Conservation (phyloP, 305 asterid species). For the Galium porrigens region DNA sequence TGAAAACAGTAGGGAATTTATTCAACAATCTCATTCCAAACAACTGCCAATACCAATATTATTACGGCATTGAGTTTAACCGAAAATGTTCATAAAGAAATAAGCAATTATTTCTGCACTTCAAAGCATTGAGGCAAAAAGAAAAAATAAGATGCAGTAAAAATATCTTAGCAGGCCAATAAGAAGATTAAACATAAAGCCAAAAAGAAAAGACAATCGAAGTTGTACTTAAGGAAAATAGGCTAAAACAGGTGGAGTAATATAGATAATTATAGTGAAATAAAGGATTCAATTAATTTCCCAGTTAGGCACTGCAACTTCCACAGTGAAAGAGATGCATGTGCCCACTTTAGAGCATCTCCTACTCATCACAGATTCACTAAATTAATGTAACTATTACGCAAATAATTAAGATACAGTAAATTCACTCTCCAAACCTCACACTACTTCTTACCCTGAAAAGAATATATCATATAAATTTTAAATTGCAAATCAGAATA, state of each 20-base stretch:
- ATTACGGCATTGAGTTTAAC: not conserved
- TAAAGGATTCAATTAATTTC: too few relatives aligned
- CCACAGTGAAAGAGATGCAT: not conserved
- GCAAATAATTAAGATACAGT: not conserved
- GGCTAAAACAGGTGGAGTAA: not conserved
- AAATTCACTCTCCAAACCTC: not conserved
- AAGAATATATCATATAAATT: too few relatives aligned
- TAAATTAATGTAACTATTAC: not conserved
- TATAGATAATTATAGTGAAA: too few relatives aligned
- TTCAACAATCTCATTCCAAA: conserved; percentile 4
- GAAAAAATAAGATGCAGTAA: not conserved
- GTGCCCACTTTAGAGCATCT: not conserved
- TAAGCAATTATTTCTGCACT: not conserved
- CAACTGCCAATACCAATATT: not conserved
- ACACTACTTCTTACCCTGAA: not conserved
- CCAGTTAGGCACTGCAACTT: not conserved
- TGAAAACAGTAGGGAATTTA: not conserved
- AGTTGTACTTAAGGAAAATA: not conserved
- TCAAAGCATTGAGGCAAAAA: not conserved
- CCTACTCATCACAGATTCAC: not conserved
- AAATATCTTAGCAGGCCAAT: not conserved
- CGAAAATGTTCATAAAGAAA: not conserved
- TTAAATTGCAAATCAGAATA: not conserved
- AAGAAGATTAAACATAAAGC: not conserved
- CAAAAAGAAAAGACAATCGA: not conserved